These are phyloP conservation scores for Xylariaceae sp. DNA, from an alignment of 2,329 filamentous ascomycete genomes.

Conservation along the genomic window DNA sequence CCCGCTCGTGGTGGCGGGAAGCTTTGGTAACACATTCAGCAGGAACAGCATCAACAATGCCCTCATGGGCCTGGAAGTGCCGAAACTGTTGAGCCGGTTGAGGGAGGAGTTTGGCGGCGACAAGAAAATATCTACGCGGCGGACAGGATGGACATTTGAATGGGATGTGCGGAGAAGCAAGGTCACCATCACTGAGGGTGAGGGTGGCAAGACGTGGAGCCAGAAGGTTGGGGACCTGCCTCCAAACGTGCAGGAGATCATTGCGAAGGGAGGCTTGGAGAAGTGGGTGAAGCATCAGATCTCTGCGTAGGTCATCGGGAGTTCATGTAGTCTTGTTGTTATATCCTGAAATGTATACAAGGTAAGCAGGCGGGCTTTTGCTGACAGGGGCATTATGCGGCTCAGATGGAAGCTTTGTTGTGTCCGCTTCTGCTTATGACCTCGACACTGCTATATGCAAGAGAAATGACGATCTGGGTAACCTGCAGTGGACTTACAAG, in stretches of 20 bases:
- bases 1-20: constrained; percentile 72
- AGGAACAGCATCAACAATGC: constrained; percentile 78
- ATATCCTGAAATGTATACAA: no score
- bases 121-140: constrained; percentile 49
- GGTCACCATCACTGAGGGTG: constrained; percentile 3
- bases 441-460: no score
- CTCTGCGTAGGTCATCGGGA: no score
- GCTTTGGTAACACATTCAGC: constrained; percentile 78
- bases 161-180: constrained; percentile 60
- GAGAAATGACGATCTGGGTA: no score
- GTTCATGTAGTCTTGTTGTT: no score
- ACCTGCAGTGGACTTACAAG: no score
- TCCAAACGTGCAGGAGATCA: constrained; percentile 77
- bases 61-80: constrained; percentile 66
- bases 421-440: no score
- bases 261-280: background rate
- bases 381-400: no score
- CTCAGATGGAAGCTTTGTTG: no score
- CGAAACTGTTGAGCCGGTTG: constrained; percentile 59
- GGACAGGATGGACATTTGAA: constrained; percentile 76
- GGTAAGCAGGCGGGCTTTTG: no score
- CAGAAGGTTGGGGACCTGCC: constrained; percentile 80
- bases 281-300: background rate
- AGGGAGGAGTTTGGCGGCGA: constrained; percentile 52
- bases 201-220: constrained; percentile 63